phyloP scores from a whole-genome alignment of 768 basidiomycete genomes.

The Dioszegia hungarica region DNA sequence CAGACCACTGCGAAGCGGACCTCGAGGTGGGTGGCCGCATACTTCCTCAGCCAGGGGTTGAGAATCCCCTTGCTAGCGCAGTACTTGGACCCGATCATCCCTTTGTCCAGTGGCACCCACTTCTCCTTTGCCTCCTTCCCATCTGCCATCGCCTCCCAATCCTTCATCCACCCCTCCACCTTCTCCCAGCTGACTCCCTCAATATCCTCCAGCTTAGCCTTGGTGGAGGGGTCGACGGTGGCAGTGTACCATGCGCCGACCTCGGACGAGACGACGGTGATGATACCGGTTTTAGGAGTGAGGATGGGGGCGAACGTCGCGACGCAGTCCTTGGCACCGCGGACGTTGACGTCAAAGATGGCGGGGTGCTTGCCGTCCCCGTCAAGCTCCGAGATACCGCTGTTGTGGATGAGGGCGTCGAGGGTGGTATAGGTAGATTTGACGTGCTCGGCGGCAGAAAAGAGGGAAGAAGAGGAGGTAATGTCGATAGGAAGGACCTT shows the following conservation, averaged over 20 bases:
- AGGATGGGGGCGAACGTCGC: conserved; percentile 12
- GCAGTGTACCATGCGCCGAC: conserved; percentile 12
- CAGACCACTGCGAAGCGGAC: conserved; percentile 3
- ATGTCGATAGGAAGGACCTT: conserved; percentile 14
- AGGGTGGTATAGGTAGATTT: conserved; percentile 7
- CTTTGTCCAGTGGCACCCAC: conserved; percentile 1
- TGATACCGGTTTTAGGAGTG: conserved; percentile 5
- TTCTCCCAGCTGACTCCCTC: conserved; percentile 1
- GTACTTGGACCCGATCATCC: background rate
- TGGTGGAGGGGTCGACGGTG: background rate
- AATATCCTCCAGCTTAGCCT: conserved; percentile 1
- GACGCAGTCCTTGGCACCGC: conserved; percentile 7
- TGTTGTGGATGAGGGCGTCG: conserved; percentile 20
- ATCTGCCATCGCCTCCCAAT: conserved; percentile 6
- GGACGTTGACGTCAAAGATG: conserved; percentile 16
- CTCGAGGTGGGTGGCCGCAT: background rate
- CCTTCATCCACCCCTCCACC: conserved; percentile 9
- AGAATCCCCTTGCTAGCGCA: conserved; percentile 10
- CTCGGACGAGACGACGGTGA: conserved; percentile 14
- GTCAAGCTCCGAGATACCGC: conserved; percentile 6
- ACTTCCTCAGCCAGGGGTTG: conserved; percentile 10
- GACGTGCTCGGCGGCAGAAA: conserved; percentile 5
- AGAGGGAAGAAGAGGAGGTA: conserved; percentile 3
- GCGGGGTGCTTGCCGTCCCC: conserved; percentile 7
- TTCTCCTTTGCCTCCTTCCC: background rate